Percentiles rank a stretch among this genome's conserved stretches.
phyloP scores from a whole-genome alignment of 139 green algal species.

The Closterium sp. region DNA sequence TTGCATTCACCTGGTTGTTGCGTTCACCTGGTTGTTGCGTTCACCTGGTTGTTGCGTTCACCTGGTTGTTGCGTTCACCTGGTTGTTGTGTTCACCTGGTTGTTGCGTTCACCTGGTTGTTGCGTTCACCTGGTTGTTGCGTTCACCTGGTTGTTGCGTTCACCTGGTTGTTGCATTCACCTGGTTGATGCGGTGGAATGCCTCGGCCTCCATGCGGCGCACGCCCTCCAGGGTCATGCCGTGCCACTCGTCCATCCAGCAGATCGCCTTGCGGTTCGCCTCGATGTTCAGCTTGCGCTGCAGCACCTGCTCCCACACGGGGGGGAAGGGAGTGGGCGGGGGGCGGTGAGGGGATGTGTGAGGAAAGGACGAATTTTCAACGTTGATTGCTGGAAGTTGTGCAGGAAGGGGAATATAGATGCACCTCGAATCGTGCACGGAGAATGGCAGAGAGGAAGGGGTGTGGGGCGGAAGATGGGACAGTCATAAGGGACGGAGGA shows the following conservation, averaged over 20 bases:
- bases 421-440: too few relatives aligned
- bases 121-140: too few relatives aligned
- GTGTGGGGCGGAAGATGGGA: background rate
- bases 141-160: too few relatives aligned
- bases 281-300: conserved; percentile 47
- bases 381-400: too few relatives aligned
- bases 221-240: conserved; percentile 49
- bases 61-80: too few relatives aligned
- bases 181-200: conserved; percentile 16
- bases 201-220: conserved; percentile 45
- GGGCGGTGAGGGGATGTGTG: background rate
- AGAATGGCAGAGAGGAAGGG: background rate
- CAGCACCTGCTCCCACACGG: conserved; percentile 17
- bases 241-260: conserved; percentile 53
- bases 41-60: too few relatives aligned
- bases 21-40: background rate
- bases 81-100: too few relatives aligned
- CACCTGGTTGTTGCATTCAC: background rate
- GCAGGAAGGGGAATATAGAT: background rate
- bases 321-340: background rate
- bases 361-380: background rate
- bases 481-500: background rate
- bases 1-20: background rate
- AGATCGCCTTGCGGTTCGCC: conserved; percentile 45
- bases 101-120: too few relatives aligned